Percentiles rank a stretch among this genome's conserved stretches.
phyloP scores from a whole-genome alignment of 2,329 filamentous ascomycete genomes.

The Albifimbria verrucaria region DNA sequence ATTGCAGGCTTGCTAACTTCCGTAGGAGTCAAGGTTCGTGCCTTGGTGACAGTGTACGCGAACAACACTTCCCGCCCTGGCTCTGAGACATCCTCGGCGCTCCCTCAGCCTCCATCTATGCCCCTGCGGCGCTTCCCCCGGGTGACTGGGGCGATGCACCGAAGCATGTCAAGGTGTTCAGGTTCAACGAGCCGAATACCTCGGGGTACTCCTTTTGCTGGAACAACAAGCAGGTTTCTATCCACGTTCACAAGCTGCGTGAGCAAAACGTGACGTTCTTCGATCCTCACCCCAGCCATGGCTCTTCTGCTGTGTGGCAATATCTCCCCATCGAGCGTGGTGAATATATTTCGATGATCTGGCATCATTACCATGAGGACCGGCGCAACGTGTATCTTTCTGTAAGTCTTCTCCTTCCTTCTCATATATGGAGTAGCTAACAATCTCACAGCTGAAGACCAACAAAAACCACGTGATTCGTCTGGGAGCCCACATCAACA shows the following conservation, averaged over 20 bases:
- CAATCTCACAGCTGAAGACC: background rate
- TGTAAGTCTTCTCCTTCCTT: background rate
- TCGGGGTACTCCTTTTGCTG: background rate
- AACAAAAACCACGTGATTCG: background rate
- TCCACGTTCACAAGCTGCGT: background rate
- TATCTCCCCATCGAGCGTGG: background rate
- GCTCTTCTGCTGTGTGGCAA: background rate
- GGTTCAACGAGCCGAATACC: background rate
- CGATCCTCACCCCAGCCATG: background rate
- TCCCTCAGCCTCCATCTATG: background rate
- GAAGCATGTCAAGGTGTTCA: background rate
- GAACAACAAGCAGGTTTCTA: background rate
- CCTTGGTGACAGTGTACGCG: background rate
- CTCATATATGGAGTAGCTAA: background rate
- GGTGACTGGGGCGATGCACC: background rate
- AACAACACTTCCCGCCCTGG: background rate
- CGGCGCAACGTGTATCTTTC: background rate
- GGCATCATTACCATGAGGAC: background rate
- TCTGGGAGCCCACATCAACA: background rate
- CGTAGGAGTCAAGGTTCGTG: background rate
- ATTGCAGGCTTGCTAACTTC: no score
- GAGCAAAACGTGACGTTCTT: background rate
- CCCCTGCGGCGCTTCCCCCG: background rate
- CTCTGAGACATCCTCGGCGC: background rate
- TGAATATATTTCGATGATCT: background rate